These are phyloP conservation scores for Beta corolliflora DNA, from an alignment of 179 eudicot species.

Conservation along the genomic window DNA sequence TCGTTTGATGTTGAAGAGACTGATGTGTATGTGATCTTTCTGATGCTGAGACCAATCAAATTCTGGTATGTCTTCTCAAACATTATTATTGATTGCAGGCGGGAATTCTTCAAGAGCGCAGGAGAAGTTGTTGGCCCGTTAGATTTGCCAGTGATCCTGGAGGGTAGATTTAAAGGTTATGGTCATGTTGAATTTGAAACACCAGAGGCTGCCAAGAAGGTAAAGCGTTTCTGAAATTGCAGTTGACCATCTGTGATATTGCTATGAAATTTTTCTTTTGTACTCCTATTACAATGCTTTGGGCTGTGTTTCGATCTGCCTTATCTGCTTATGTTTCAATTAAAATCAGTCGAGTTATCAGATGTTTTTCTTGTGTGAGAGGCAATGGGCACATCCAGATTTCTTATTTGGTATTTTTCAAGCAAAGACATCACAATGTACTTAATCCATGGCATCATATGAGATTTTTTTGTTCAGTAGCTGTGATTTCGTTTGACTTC, in stretches of 20 bases:
- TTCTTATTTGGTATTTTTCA: no score
- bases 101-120: slow-evolving; percentile 60
- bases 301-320: background rate
- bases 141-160: slow-evolving; percentile 57
- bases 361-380: no score
- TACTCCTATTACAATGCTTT: background rate
- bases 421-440: no score
- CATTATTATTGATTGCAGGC: slow-evolving; percentile 38
- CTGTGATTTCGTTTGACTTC: no score
- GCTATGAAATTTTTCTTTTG: background rate
- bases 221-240: slow-evolving; percentile 15
- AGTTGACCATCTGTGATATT: no score
- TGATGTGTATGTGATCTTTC: slow-evolving; percentile 10
- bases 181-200: slow-evolving; percentile 89
- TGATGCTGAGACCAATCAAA: background rate
- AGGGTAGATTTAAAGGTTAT: slow-evolving; percentile 72
- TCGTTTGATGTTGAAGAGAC: background rate
- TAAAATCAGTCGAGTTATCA: no score
- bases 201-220: slow-evolving; percentile 73
- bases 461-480: no score
- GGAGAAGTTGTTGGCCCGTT: slow-evolving; percentile 65
- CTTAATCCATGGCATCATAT: no score
- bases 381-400: no score
- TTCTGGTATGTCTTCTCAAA: background rate
- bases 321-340: no score